phyloP scores from a whole-genome alignment of 2,329 filamentous ascomycete species.

The Claviceps sp. region DNA sequence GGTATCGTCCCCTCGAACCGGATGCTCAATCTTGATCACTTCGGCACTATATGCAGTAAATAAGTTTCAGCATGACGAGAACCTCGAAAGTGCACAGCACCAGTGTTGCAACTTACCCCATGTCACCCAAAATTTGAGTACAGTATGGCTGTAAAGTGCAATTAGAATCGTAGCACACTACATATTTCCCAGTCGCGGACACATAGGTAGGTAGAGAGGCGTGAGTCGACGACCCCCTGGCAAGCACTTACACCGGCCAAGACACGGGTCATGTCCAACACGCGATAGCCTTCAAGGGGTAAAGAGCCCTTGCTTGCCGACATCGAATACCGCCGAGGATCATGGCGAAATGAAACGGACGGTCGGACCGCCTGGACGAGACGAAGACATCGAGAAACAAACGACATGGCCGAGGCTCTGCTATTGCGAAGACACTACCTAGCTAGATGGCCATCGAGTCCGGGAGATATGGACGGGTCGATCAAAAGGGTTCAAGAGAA shows the following conservation, averaged over 20 bases:
- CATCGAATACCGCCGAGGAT: conserved; percentile 15
- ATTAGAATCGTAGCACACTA: neutral
- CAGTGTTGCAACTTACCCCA: conserved; percentile 52
- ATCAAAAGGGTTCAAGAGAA: neutral
- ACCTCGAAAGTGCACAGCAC: too few species aligned
- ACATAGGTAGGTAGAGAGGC: too few species aligned
- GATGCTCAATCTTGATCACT: conserved; percentile 95
- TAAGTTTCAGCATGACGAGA: neutral
- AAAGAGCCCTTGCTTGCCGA: conserved; percentile 19
- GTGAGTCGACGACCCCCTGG: too few species aligned
- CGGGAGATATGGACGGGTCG: neutral
- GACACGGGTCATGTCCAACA: conserved; percentile 94
- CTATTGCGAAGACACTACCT: neutral
- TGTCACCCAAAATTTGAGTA: conserved; percentile 89
- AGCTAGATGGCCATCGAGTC: neutral
- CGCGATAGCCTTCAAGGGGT: conserved; percentile 73
- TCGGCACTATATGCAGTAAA: conserved; percentile 51
- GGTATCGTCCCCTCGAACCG: conserved; percentile 81
- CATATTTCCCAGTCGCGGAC: too few species aligned
- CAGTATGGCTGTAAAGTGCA: conserved; percentile 65
- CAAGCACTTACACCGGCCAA: conserved; percentile 63
- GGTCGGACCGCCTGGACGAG: neutral
- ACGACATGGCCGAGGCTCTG: conserved; percentile 5
- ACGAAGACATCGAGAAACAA: conserved; percentile 5
- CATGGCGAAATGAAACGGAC: conserved; percentile 1